Conservation (phyloP, 495 filamentous ascomycete genomes). For the Cairneyella variabilis region DNA sequence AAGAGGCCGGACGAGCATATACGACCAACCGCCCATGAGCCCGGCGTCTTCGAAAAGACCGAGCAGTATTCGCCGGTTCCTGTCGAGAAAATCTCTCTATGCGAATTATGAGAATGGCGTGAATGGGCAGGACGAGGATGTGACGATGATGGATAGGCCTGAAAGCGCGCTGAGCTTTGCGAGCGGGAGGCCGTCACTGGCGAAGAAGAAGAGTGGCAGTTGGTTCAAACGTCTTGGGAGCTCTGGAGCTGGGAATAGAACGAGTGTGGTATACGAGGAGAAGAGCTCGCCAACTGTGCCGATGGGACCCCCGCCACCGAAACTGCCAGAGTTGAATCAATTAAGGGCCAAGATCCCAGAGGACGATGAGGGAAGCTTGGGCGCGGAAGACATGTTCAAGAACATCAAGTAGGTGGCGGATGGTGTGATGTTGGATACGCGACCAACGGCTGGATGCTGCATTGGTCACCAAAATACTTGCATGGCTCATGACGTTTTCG, state of each 20-base stretch:
- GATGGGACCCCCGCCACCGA: constrained; percentile 50
- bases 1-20: constrained; percentile 17
- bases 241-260: constrained; percentile 11
- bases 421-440: constrained; percentile 8
- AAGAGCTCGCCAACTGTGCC: constrained; percentile 20
- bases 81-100: constrained; percentile 34
- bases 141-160: constrained; percentile 31
- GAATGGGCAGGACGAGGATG: constrained; percentile 28
- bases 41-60: constrained; percentile 22
- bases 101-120: constrained; percentile 29
- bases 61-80: constrained; percentile 35
- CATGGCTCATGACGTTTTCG: constrained; percentile 16
- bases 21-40: constrained; percentile 18
- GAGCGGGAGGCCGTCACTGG: neutral
- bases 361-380: constrained; percentile 38
- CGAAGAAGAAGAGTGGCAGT: constrained; percentile 21
- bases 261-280: constrained; percentile 28
- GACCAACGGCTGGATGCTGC: constrained; percentile 16
- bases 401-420: constrained; percentile 40
- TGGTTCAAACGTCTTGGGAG: constrained; percentile 24
- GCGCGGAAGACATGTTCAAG: constrained; percentile 54
- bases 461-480: constrained; percentile 17
- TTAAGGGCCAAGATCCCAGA: constrained; percentile 43
- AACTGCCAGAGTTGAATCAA: constrained; percentile 54
- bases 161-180: constrained; percentile 19